These are phyloP conservation scores for Fusarium sp. DNA, from an alignment of 2,329 filamentous ascomycete species.

Conservation along the genomic window DNA sequence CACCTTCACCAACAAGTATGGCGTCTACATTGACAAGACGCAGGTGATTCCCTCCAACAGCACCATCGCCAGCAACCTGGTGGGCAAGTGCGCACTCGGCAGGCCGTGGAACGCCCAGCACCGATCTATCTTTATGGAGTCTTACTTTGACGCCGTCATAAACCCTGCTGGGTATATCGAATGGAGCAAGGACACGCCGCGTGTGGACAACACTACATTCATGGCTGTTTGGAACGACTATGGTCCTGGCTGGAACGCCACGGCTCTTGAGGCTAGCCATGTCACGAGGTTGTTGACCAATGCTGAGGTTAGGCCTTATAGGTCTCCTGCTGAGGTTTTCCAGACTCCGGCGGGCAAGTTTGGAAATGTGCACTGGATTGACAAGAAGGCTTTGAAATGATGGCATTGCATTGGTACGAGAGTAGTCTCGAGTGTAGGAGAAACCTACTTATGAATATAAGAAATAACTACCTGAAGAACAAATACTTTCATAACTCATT, in stretches of 20 bases:
- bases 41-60: constrained; percentile 65
- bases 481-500: too few relatives aligned
- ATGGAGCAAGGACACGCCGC: constrained; percentile 7
- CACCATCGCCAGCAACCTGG: constrained; percentile 50
- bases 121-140: constrained; percentile 66
- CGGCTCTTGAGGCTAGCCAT: constrained; percentile 52
- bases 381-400: constrained; percentile 17
- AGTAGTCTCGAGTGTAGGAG: too few relatives aligned
- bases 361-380: constrained; percentile 28
- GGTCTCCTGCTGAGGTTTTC: constrained; percentile 29
- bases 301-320: constrained; percentile 45
- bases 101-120: constrained; percentile 71
- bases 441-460: too few relatives aligned
- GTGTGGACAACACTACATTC: constrained; percentile 57
- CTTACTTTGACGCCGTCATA: constrained; percentile 66
- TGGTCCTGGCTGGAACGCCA: constrained; percentile 66
- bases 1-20: constrained; percentile 73
- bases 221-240: constrained; percentile 66
- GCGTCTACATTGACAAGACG: constrained; percentile 70
- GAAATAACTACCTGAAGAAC: too few relatives aligned
- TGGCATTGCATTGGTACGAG: background rate
- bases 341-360: constrained; percentile 30
- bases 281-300: constrained; percentile 60
- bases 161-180: constrained; percentile 62
- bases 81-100: constrained; percentile 65